A percentile compares a stretch with the other conserved stretches of the same genome.
phyloP scores from a whole-genome alignment of 148 eudicot genomes.

The Gaultheria prostrata region DNA sequence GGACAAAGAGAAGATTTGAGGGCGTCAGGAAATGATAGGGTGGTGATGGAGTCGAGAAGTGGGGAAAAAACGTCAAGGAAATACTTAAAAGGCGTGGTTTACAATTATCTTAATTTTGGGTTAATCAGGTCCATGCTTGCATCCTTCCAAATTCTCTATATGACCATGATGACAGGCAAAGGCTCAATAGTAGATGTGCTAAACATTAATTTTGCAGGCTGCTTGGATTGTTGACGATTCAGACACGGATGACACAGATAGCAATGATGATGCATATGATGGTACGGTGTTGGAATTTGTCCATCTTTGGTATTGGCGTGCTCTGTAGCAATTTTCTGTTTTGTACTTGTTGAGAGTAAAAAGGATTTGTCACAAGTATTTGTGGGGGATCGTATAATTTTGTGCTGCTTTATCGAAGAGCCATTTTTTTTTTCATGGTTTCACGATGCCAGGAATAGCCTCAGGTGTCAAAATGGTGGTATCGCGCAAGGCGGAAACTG shows the following conservation, averaged over 20 bases:
- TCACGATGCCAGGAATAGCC: neutral
- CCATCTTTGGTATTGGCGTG: neutral
- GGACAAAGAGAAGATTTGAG: too few species aligned
- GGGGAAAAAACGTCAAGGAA: too few species aligned
- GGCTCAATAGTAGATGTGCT: neutral
- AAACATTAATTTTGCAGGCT: slow-evolving; percentile 50
- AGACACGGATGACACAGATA: slow-evolving; percentile 55
- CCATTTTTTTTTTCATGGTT: neutral
- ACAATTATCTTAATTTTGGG: too few species aligned
- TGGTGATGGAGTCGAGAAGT: too few species aligned
- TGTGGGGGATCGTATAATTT: neutral
- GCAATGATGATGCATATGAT: slow-evolving; percentile 54
- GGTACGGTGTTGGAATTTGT: slow-evolving; percentile 61
- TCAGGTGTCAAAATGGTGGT: neutral
- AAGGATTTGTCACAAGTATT: neutral
- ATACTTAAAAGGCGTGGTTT: too few species aligned
- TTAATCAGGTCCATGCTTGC: neutral
- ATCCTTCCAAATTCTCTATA: neutral
- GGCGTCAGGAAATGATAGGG: too few species aligned
- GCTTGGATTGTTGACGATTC: slow-evolving; percentile 90
- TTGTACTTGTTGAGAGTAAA: neutral
- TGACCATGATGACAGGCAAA: slow-evolving; percentile 5
- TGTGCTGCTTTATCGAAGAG: neutral
- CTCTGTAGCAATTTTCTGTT: neutral
- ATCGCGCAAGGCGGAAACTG: neutral